Conservation (phyloP, 2,329 filamentous ascomycete genomes). For the Fusarium graminum region DNA sequence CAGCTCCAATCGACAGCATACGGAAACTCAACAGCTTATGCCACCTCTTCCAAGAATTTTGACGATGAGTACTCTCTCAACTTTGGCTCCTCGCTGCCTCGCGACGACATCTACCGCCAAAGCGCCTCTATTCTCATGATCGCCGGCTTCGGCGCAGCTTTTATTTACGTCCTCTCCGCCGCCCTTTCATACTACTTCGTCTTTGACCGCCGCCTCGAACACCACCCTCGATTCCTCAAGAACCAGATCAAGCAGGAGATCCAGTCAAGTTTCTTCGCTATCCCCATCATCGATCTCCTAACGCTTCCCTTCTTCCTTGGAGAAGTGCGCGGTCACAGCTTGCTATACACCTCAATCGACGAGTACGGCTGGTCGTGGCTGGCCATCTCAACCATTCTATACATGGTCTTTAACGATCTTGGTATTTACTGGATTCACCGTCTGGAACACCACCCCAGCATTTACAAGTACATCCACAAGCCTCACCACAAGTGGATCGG, state of each 20-base stretch:
- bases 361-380: conserved; percentile 60
- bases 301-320: conserved; percentile 61
- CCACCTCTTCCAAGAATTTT: conserved; percentile 24
- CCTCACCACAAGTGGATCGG: conserved; percentile 64
- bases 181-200: conserved; percentile 80
- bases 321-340: conserved; percentile 61
- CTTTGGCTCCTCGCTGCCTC: conserved; percentile 53
- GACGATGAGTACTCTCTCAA: conserved; percentile 37
- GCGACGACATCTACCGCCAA: conserved; percentile 59
- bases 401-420: conserved; percentile 62
- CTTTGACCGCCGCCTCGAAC: conserved; percentile 60
- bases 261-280: conserved; percentile 56
- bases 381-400: conserved; percentile 55
- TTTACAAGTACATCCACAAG: conserved; percentile 64
- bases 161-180: conserved; percentile 74
- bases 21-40: conserved; percentile 35
- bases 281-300: conserved; percentile 60
- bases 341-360: conserved; percentile 56
- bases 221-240: conserved; percentile 63
- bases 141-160: conserved; percentile 56
- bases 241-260: conserved; percentile 63
- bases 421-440: conserved; percentile 64
- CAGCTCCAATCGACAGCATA: conserved; percentile 25
- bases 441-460: conserved; percentile 59
- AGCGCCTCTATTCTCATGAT: conserved; percentile 55